Evolutionary conservation across 2,329 filamentous ascomycete species (phyloP), one percentile per base, ranked within the genome.

Genomic region (Coleophoma crateriformis): DNA sequence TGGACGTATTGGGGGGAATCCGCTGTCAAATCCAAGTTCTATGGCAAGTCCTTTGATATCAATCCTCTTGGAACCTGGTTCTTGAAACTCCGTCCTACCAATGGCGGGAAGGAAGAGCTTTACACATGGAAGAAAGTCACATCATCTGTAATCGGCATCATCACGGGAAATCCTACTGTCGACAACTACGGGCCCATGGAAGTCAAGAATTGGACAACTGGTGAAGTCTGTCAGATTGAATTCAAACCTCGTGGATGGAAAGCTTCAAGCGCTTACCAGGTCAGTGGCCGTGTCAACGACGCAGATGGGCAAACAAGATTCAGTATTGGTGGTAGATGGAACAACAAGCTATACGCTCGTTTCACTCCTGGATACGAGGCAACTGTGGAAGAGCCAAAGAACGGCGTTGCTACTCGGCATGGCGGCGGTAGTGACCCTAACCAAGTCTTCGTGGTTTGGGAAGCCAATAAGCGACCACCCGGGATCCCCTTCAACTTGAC

Each of bases 71-170:
- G 94, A 33, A 99, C 94, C 7, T 99, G 94, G 94, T 99, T 97
- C 73, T 73, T 97, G 52, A 88, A 80, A 62, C 75, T 99, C 27
- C 85, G 90, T 1, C 90, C 91, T 0, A 79, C 78, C 1, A 75
- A 81, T 3, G 89, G 87, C 3, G 86, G 84, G 10, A 85, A 87
- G 60, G 84, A 88, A 55, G 94, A 99, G 59, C 74, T 96, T 2
- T 99, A 95, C 69, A 96, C 92, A 0, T 99, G 94, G 94, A 97
- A 96, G 71, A 99, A 99, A 72, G 90, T 96, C 15, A 97, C 91
- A 1, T 94, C 90, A 1, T 95, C 91, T 2, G 94, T 99, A n/a
- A 85, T 97, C 52, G 94, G 94, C 51, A 99, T 99, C 68, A 96
- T 99, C 61, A 97, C 92, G 0, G 94, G 94, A 44, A 96, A 89